Base-by-base conservation (phyloP, 768 basidiomycete species). In the Pleurotus pulmonarius region DNA sequence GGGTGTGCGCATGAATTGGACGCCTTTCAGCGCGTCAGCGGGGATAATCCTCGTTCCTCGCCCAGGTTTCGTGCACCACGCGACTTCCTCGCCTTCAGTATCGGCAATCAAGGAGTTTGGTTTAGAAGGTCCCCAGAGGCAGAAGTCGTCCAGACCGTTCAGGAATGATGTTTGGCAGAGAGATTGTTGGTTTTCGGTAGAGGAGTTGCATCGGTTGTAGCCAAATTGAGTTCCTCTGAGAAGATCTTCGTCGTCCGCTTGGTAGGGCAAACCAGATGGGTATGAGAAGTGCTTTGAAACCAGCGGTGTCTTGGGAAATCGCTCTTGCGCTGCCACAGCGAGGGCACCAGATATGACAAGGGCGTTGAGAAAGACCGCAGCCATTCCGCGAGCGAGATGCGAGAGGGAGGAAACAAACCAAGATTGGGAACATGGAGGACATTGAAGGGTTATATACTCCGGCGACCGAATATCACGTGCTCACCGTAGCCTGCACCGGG, bases 201-300 rank as follows among this genome's bases (percentile, higher is more conserved):
- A 83, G 0, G 81, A 78, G 68, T 88, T 89, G 68, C 86, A 88
- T 9, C 72, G 63, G 66, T 87, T 87, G 75, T 86, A 87, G 13
- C 88, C 88, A 16, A 63, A 62, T 65, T 90, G 88, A 13, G 71
- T 65, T 4, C 86, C 87, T 59, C 86, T 83, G 24, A 66, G 64
- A 43, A 71, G 48, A n/a, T 61, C 70, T 58, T 70, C 69, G 46
- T 75, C 65, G 48, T 81, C 77, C 29, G 73, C 81, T 65, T 82
- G 72, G 61, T 79, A 76, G 1, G 83, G 83, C 80, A 83, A 46
- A 45, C 74, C 38, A 24, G 26, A 40, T 4, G 66, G 69, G 5
- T 75, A 58, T 20, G 46, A 12, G 51, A 2, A 6, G 24, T 20
- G 51, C 22, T 53, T 53, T 25, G 39, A 53, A 18, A 24, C 51